These are phyloP conservation scores for Tuber microsphaerosporum DNA, from an alignment of 495 filamentous ascomycete species.

Conservation along the genomic window DNA sequence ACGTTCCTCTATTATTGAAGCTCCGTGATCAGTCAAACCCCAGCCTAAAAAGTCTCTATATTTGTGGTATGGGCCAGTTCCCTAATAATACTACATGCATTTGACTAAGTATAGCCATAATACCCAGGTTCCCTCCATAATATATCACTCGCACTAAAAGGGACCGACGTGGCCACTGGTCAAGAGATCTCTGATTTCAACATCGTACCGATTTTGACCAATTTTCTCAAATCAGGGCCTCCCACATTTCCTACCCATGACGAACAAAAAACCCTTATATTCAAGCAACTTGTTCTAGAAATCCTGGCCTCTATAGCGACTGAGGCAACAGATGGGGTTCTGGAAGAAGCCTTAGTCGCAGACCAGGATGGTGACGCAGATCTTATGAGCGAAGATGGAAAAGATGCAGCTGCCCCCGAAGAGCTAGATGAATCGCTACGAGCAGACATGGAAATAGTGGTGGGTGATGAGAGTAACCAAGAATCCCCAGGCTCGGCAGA, in stretches of 20 bases:
- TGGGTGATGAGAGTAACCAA: slow-evolving; percentile 46
- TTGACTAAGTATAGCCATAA: slow-evolving; percentile 17
- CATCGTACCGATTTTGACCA: slow-evolving; percentile 32
- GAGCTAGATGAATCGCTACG: slow-evolving; percentile 41
- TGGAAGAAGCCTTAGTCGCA: slow-evolving; percentile 39
- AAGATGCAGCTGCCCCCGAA: slow-evolving; percentile 38
- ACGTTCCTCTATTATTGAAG: slow-evolving; percentile 29
- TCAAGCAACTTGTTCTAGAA: slow-evolving; percentile 49
- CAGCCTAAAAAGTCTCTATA: slow-evolving; percentile 26
- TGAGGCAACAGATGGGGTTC: slow-evolving; percentile 44
- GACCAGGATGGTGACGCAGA: slow-evolving; percentile 34
- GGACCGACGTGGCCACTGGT: not conserved
- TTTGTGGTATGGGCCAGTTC: slow-evolving; percentile 22
- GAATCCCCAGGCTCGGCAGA: slow-evolving; percentile 32
- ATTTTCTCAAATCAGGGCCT: slow-evolving; percentile 21
- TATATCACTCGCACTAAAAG: slow-evolving; percentile 35
- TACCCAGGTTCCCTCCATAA: slow-evolving; percentile 32
- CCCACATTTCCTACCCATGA: slow-evolving; percentile 11
- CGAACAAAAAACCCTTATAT: slow-evolving; percentile 38
- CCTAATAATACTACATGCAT: not conserved
- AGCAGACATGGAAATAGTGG: slow-evolving; percentile 54
- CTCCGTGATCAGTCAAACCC: slow-evolving; percentile 21
- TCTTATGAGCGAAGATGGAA: slow-evolving; percentile 35
- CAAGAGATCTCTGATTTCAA: slow-evolving; percentile 33
- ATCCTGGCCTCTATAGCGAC: slow-evolving; percentile 56